Conservation (phyloP, 805 yeast genomes). For the Wickerhamiella musiphila region DNA sequence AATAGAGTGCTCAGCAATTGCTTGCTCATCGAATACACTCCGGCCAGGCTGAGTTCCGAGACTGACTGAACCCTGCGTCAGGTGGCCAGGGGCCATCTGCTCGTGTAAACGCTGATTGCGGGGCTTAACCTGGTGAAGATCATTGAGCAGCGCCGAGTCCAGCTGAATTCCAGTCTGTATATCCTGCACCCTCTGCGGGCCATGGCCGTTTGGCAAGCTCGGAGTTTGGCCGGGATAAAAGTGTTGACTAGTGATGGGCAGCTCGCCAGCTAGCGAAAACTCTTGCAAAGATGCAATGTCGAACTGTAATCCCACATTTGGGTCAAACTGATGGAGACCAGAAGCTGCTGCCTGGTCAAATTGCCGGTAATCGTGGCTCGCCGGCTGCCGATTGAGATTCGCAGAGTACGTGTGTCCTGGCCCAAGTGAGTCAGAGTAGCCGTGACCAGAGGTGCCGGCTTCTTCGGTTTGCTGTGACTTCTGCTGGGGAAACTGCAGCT, state of each 20-base stretch:
- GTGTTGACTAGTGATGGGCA: slow-evolving; percentile 11
- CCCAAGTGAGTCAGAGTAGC: neutral
- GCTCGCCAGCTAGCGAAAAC: slow-evolving; percentile 21
- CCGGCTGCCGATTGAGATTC: neutral
- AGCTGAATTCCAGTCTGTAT: no score
- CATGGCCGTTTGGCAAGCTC: slow-evolving; percentile 4
- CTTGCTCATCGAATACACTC: no score
- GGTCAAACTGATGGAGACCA: slow-evolving; percentile 1
- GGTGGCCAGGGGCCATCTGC: no score
- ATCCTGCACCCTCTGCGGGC: no score
- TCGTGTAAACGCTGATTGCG: slow-evolving; percentile 1
- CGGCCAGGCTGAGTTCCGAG: no score
- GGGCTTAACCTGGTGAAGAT: slow-evolving; percentile 1
- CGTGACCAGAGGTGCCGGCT: neutral
- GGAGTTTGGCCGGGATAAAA: slow-evolving; percentile 1
- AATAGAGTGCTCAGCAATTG: no score
- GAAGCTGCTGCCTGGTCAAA: slow-evolving; percentile 4
- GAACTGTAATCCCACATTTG: slow-evolving; percentile 14
- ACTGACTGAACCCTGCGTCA: no score
- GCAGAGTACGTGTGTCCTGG: neutral
- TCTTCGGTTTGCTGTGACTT: slow-evolving; percentile 1
- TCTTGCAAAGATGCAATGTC: slow-evolving; percentile 17
- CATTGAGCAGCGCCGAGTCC: neutral
- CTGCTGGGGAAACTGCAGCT: slow-evolving; percentile 18
- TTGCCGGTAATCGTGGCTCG: neutral